A percentile compares a stretch with the other conserved stretches of the same genome.
Conservation (phyloP, 1,284 basidiomycete species). For the Ganoderma lingzhi region DNA sequence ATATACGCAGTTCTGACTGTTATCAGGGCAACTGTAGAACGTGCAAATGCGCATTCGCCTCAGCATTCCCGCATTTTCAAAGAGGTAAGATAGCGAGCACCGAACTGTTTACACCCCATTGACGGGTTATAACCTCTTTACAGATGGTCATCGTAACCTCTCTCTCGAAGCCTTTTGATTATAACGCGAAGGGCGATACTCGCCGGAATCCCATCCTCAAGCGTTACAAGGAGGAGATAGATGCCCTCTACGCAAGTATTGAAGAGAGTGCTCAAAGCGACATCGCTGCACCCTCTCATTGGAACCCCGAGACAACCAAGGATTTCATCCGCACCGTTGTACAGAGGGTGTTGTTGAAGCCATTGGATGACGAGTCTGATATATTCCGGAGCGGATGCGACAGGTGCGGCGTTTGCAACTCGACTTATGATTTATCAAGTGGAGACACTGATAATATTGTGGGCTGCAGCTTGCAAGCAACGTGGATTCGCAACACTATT, state of each 20-base stretch:
- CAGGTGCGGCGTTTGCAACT: conserved; percentile 41
- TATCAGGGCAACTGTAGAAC: conserved; percentile 43
- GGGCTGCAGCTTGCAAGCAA: conserved; percentile 42
- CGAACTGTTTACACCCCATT: background rate
- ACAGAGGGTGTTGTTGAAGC: conserved; percentile 34
- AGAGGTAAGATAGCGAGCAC: conserved; percentile 34
- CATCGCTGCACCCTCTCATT: conserved; percentile 37
- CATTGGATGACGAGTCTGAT: conserved; percentile 45
- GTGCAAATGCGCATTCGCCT: conserved; percentile 43
- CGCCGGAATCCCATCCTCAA: conserved; percentile 36
- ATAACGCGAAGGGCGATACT: conserved; percentile 42
- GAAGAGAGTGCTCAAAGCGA: conserved; percentile 34
- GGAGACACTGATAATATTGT: background rate
- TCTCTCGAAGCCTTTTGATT: conserved; percentile 41
- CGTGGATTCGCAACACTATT: conserved; percentile 45
- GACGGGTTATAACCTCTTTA: background rate
- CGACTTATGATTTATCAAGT: too few species aligned
- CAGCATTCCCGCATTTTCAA: conserved; percentile 48
- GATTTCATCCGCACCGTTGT: conserved; percentile 43
- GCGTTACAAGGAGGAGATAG: conserved; percentile 41
- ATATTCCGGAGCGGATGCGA: conserved; percentile 53
- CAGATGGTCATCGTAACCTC: conserved; percentile 43
- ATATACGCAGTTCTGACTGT: background rate
- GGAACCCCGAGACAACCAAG: conserved; percentile 35
- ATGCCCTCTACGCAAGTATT: conserved; percentile 35